phyloP scores from a whole-genome alignment of 805 yeast species.

The Saccharomyces mikatae region DNA sequence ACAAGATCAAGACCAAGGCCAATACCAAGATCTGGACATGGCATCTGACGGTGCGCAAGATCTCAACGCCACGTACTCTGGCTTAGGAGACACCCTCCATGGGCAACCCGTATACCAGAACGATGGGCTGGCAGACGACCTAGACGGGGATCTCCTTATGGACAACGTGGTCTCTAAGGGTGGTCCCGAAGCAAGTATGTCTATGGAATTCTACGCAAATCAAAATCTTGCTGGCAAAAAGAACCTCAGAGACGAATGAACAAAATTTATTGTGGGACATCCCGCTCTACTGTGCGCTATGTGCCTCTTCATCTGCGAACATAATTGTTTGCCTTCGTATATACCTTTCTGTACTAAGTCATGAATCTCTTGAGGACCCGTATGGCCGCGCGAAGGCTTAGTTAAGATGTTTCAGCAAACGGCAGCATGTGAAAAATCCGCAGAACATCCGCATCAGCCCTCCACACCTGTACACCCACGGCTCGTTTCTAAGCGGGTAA shows the following conservation, averaged over 20 bases:
- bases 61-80: slow-evolving; percentile 8
- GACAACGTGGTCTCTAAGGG: slow-evolving; percentile 5
- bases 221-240: slow-evolving; percentile 8
- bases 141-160: slow-evolving; percentile 12
- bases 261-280: not conserved
- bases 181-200: slow-evolving; percentile 21
- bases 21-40: slow-evolving; percentile 1
- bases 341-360: not conserved
- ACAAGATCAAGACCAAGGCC: slow-evolving; percentile 6
- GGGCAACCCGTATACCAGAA: slow-evolving; percentile 12
- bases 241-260: slow-evolving; percentile 1
- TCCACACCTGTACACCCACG: not conserved
- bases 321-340: not conserved
- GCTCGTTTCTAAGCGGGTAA: not conserved
- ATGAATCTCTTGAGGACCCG: not conserved
- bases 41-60: not conserved
- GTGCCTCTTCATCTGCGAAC: not conserved
- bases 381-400: not conserved
- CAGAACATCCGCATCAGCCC: not conserved
- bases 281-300: not conserved
- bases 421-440: not conserved
- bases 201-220: slow-evolving; percentile 16
- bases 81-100: slow-evolving; percentile 15
- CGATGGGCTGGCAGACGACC: slow-evolving; percentile 24
- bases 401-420: not conserved